A percentile compares a stretch with the other conserved stretches of the same genome.
Conservation (phyloP, 805 yeast genomes). For the Brettanomyces custersianus region DNA sequence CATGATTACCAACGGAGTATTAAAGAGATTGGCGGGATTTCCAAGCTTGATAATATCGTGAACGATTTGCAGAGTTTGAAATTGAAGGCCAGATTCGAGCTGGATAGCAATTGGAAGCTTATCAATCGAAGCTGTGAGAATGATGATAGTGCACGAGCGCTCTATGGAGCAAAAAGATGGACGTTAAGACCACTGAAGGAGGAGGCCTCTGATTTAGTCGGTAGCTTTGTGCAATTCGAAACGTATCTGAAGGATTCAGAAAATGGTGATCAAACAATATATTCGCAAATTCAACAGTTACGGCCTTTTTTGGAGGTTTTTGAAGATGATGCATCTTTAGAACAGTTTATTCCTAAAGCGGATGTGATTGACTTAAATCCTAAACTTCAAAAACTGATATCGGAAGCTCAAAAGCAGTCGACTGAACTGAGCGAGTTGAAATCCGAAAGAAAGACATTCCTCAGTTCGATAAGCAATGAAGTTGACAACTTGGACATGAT, state of each 20-base stretch:
- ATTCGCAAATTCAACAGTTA: constrained; percentile 37
- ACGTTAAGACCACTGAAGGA: constrained; percentile 35
- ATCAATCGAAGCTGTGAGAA: constrained; percentile 45
- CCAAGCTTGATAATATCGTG: constrained; percentile 31
- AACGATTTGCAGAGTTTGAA: constrained; percentile 38
- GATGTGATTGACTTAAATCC: constrained; percentile 28
- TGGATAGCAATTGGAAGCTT: constrained; percentile 37
- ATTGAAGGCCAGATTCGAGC: constrained; percentile 29
- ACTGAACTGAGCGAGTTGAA: constrained; percentile 25
- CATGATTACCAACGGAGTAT: constrained; percentile 48
- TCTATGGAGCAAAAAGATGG: constrained; percentile 51
- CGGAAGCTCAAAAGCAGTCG: constrained; percentile 28
- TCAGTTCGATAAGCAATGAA: constrained; percentile 35
- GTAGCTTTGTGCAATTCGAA: constrained; percentile 35
- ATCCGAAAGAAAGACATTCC: constrained; percentile 29
- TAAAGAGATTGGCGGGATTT: constrained; percentile 42
- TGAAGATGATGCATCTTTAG: constrained; percentile 21
- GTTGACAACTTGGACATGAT: constrained; percentile 39
- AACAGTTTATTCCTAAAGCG: constrained; percentile 31
- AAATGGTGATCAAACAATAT: constrained; percentile 50
- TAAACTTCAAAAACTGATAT: constrained; percentile 21
- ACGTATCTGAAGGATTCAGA: constrained; percentile 48
- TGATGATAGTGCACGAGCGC: constrained; percentile 41
- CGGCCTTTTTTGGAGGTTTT: constrained; percentile 36
- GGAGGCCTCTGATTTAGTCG: constrained; percentile 31